Base-by-base conservation (phyloP, 768 basidiomycete species). In the Fomitopsis serialis region DNA sequence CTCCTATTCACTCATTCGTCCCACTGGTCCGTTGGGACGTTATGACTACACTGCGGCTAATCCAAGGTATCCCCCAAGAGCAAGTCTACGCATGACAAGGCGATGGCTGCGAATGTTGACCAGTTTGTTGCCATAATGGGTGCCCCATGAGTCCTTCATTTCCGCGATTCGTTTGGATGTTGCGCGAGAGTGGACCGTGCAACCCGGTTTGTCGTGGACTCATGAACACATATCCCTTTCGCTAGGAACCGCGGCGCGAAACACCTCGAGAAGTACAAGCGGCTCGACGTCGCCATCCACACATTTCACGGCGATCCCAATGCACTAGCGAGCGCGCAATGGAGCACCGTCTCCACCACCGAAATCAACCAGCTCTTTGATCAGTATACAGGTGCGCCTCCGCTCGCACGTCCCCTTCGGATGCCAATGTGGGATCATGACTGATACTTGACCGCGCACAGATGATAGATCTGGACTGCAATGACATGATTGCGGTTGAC, bases 91-190 rank as follows among this genome's bases (percentile, higher is more conserved):
- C 21, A 42, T 25, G 60, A 65, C 47, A 53, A 42, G 34, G 56
- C 55, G 45, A 54, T 61, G 57, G 83, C 85, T 55, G 72, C 73
- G 49, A 71, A 72, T 44, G 69, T 82, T 51, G 70, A 70, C 0
- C 82, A 85, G 58, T 88, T 89, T 67, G 80, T 79, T 58, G 65
- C 68, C 19, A 76, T 88, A 24, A 89, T 87, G n/a, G 82, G 85
- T 53, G 74, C 84, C 52, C 77, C 84, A 86, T 88, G 73, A 69
- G 86, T 79, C 48, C 32, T 25, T 25, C 44, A 2, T 29, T 15
- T 32, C 29, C 29, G 29, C 29, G 29, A 15, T 34, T 37, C 11
- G 13, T n/a, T 42, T 37, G 11, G 29, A 32, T 32, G 11, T 11
- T 32, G 29, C 29, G 29, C 29, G 29, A 32, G 11, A 11, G 29